Evolutionary conservation across 2,329 filamentous ascomycete species (phyloP), one percentile per base, ranked within the genome.

Genomic region (Trichoderma lentiforme): DNA sequence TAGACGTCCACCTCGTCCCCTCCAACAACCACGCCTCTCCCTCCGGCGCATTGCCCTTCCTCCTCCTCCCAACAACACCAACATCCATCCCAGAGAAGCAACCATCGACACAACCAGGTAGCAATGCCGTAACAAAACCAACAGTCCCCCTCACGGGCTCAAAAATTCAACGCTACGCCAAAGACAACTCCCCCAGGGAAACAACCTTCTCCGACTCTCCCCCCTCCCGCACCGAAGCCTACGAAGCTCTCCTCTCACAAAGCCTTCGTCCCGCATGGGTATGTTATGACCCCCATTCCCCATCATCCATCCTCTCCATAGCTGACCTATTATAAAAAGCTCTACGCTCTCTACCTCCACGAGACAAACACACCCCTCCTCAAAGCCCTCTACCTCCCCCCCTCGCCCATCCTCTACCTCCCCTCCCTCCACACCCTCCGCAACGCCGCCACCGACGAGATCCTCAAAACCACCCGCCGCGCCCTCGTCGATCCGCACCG

Each of bases 21-120:
- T 97, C 94, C 4, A 97, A 90, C 76, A 98, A 98, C 81, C 96
- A 98, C 84, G 94, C 95, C 66, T 97, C 95, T 2, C 95, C 95
- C 0, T 92, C 91, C 26, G 95, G 95, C 72, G 87, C 91, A n/a
- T 87, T 98, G 15, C 96, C 96, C 0, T 98, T 97, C 82, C 87
- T 99, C 57, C 86, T 95, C 9, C 91, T 93, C 11, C 74, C 81
- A 32, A 75, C 76, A 53, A 21, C 28, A 53, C 2, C 57, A 15
- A 14, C 24, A 28, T 56, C 63, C 12, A 34, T 30, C 14, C 9
- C 21, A 4, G 28, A 32, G 3, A 60, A 32, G 28, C 34, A 57
- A 30, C 76, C 78, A 18, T 28, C 53, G 53, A 12, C 63, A 34
- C 3, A 32, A 15, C 51, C 61, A 26, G 8, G 6, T 34, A 61